A percentile compares a stretch with the other conserved stretches of the same genome.
phyloP scores from a whole-genome alignment of 306 rosid species.

The Medicago truncatula region DNA sequence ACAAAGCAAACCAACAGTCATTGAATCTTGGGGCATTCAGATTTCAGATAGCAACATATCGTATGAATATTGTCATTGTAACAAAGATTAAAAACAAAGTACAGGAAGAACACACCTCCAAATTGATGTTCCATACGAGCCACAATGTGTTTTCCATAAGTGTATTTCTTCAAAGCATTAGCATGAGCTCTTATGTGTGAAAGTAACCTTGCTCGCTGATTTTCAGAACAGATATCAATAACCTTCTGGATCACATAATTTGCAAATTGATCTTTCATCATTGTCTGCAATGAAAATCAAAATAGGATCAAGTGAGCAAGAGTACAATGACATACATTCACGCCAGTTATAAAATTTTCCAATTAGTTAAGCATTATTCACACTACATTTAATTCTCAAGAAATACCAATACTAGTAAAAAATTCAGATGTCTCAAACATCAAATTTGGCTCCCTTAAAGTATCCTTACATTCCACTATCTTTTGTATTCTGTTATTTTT shows the following conservation, averaged over 20 bases:
- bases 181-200: constrained; percentile 61
- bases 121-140: constrained; percentile 62
- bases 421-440: neutral
- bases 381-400: constrained; percentile 1
- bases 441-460: too few species aligned
- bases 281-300: constrained; percentile 47
- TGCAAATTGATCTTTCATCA: constrained; percentile 73
- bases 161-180: constrained; percentile 76
- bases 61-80: neutral
- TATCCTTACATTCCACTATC: too few species aligned
- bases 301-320: constrained; percentile 29
- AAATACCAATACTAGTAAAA: neutral
- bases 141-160: constrained; percentile 80
- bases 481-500: too few species aligned
- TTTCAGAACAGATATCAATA: constrained; percentile 66
- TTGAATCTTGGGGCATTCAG: constrained; percentile 2
- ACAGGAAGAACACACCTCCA: constrained; percentile 45
- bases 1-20: neutral
- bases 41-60: neutral
- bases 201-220: constrained; percentile 54
- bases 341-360: neutral
- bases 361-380: neutral
- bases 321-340: neutral
- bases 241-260: constrained; percentile 78
- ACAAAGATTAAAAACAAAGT: neutral